Evolutionary conservation across 257 asterid species (phyloP).

Genomic region (Solanum chiquidenum): DNA sequence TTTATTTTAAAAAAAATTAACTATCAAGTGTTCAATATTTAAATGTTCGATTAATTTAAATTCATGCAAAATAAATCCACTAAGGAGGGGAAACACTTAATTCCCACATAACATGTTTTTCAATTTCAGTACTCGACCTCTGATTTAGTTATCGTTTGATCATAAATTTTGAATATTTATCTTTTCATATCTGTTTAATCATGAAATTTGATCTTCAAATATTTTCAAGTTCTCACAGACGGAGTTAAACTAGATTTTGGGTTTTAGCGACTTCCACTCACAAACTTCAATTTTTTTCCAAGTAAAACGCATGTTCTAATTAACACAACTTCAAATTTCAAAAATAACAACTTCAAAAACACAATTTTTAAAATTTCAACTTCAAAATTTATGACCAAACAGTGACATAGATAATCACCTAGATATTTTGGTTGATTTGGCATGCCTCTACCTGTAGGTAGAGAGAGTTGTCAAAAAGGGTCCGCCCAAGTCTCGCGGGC

Average conservation of each 20-base stretch:
- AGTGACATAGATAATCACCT: background rate
- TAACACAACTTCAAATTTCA: background rate
- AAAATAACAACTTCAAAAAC: background rate
- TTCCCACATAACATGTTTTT: background rate
- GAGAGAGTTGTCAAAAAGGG: background rate
- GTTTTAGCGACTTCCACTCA: background rate
- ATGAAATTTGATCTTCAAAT: background rate
- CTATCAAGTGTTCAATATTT: accelerated
- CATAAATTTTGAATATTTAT: background rate
- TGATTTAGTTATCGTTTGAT: background rate
- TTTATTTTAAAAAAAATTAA: accelerated
- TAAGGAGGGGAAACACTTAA: background rate
- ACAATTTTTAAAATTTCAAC: background rate
- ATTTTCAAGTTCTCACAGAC: background rate
- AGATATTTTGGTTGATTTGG: background rate
- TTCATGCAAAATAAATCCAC: background rate
- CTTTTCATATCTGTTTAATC: background rate
- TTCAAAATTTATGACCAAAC: background rate
- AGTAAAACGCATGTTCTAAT: background rate
- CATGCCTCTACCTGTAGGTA: background rate
- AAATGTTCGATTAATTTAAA: background rate
- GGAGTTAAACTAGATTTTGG: background rate
- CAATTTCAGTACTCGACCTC: background rate
- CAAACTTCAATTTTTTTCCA: no score
- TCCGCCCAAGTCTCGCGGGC: background rate